Percentiles rank a stretch among this genome's conserved stretches.
Evolutionary conservation across 495 filamentous ascomycete genomes (phyloP).

Genomic region (Penicillium simplicissimum): DNA sequence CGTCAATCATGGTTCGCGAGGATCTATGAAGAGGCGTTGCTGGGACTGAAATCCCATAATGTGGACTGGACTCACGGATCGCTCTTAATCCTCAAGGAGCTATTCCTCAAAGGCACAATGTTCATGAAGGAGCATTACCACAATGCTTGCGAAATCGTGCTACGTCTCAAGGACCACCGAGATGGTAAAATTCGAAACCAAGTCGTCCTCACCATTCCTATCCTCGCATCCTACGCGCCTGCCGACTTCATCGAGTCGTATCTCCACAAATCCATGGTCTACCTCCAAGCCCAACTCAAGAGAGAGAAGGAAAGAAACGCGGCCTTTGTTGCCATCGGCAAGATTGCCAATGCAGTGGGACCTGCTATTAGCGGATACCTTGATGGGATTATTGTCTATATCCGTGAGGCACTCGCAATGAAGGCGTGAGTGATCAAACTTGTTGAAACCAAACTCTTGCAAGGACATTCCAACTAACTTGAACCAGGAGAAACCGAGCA

Average conservation of each 20-base stretch:
- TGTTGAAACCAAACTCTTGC: constrained; percentile 16
- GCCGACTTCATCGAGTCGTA: constrained; percentile 79
- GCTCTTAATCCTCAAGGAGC: constrained; percentile 83
- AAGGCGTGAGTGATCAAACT: constrained; percentile 57
- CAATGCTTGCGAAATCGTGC: constrained; percentile 87
- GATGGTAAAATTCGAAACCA: constrained; percentile 84
- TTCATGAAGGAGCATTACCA: constrained; percentile 92
- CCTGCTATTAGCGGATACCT: constrained; percentile 93
- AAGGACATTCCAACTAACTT: constrained; percentile 22
- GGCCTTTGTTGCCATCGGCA: constrained; percentile 91
- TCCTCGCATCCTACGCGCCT: constrained; percentile 89
- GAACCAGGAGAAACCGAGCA: constrained; percentile 56
- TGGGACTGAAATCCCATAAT: constrained; percentile 74
- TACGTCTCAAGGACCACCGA: constrained; percentile 86
- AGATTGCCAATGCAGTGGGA: constrained; percentile 93
- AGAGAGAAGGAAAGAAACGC: constrained; percentile 89
- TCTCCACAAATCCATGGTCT: constrained; percentile 94
- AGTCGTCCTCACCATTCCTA: constrained; percentile 85
- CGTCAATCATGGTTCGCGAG: constrained; percentile 83
- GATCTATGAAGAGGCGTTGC: constrained; percentile 79
- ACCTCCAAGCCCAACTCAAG: constrained; percentile 92
- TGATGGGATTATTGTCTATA: constrained; percentile 87
- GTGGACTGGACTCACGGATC: constrained; percentile 89
- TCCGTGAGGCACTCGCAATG: constrained; percentile 83
- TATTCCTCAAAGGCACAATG: constrained; percentile 93